Conservation (phyloP, 306 rosid species). For the Fragaria nilgerrensis region DNA sequence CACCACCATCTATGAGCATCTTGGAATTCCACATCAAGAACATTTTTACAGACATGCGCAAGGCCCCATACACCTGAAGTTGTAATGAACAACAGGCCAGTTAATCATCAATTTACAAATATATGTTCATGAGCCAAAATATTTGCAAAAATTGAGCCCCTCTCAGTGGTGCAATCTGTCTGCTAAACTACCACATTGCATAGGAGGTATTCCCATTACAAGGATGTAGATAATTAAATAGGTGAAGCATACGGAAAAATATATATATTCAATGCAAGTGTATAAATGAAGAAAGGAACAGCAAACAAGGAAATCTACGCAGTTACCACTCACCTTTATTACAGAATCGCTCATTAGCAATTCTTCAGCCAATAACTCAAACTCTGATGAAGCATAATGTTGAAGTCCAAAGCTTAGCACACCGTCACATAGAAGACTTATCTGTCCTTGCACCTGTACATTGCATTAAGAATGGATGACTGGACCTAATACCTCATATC, state of each 20-base stretch:
- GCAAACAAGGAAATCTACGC: conserved; percentile 11
- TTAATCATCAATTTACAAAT: not conserved
- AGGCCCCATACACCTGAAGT: conserved; percentile 86
- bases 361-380: conserved; percentile 96
- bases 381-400: conserved; percentile 89
- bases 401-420: conserved; percentile 91
- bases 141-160: not conserved
- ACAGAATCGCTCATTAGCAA: conserved; percentile 92
- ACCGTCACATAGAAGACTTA: conserved; percentile 79
- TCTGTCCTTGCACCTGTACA: conserved; percentile 94
- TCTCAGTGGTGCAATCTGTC: not conserved
- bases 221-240: not conserved
- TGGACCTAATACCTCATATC: not conserved
- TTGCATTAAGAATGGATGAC: conserved; percentile 15
- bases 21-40: conserved; percentile 99
- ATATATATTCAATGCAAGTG: too few species aligned
- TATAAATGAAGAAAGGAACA: not conserved
- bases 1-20: conserved; percentile 92
- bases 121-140: conserved; percentile 1
- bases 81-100: conserved; percentile 14
- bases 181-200: not conserved
- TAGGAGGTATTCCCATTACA: not conserved
- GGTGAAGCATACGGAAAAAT: not conserved
- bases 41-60: conserved; percentile 98
- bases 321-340: conserved; percentile 61